phyloP scores from a whole-genome alignment of 1,284 basidiomycete genomes.

The Pseudozyma flocculosa region DNA sequence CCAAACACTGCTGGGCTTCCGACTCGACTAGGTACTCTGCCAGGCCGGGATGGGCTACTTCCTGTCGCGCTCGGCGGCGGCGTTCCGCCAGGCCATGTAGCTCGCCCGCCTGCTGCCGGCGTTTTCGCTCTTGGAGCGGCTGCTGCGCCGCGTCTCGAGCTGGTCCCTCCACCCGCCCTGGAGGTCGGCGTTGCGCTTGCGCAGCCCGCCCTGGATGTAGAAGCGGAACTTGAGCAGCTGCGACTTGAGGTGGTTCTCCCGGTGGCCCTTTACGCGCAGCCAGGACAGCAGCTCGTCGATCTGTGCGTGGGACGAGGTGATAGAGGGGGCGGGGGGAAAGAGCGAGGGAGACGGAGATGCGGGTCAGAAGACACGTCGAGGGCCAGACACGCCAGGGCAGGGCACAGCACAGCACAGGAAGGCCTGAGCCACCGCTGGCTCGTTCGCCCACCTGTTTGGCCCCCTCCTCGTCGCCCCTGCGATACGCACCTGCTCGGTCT shows the following conservation, averaged over 20 bases:
- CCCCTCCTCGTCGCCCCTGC: not conserved
- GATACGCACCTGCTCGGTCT: constrained; percentile 79
- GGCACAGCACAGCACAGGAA: too few relatives aligned
- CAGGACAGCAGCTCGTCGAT: constrained; percentile 79
- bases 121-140: too few relatives aligned
- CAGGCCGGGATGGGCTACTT: too few relatives aligned
- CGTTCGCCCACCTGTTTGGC: too few relatives aligned
- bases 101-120: not conserved
- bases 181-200: constrained; percentile 35
- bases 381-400: not conserved
- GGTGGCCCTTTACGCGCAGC: constrained; percentile 85
- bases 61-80: constrained; percentile 16
- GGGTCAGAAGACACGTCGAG: constrained; percentile 1
- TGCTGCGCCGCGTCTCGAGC: constrained; percentile 3
- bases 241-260: constrained; percentile 80
- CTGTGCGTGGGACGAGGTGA: constrained; percentile 59
- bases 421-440: too few relatives aligned
- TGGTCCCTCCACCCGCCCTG: constrained; percentile 7
- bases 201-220: constrained; percentile 78
- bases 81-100: constrained; percentile 28
- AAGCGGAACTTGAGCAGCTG: constrained; percentile 78
- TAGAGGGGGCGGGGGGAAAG: not conserved
- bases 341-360: constrained; percentile 1
- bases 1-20: too few relatives aligned
- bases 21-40: too few relatives aligned